Conservation (phyloP, 2,329 filamentous ascomycete species). For the Sporothrix variecibatus region DNA sequence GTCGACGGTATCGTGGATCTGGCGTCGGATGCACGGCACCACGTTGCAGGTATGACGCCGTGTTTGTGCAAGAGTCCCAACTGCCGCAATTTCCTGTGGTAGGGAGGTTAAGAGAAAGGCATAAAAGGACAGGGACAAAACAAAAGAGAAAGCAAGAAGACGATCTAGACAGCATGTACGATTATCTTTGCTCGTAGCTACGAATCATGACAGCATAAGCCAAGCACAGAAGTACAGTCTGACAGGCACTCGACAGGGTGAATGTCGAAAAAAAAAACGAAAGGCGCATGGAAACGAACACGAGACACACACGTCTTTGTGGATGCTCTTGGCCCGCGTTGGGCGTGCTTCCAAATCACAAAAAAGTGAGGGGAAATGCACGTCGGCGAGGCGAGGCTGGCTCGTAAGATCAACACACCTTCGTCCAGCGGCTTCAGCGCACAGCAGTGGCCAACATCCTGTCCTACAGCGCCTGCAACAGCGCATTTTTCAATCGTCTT, state of each 20-base stretch:
- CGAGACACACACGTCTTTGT: background rate
- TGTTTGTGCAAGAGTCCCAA: slow-evolving; percentile 66
- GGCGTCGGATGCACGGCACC: slow-evolving; percentile 50
- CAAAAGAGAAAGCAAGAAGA: background rate
- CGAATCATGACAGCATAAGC: background rate
- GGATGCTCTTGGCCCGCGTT: background rate
- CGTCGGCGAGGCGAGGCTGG: background rate
- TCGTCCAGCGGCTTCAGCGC: background rate
- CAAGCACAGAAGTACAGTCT: background rate
- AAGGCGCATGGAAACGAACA: background rate
- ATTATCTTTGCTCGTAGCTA: background rate
- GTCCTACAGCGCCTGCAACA: background rate
- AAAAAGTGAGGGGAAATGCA: background rate
- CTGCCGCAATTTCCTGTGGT: slow-evolving; percentile 73
- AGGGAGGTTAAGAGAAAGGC: background rate
- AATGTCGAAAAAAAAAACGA: background rate
- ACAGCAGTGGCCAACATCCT: background rate
- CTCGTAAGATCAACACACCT: background rate
- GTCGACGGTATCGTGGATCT: slow-evolving; percentile 62
- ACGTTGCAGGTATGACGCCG: slow-evolving; percentile 54
- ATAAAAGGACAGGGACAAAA: background rate
- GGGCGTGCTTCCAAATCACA: background rate
- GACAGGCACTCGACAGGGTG: background rate
- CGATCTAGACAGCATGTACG: background rate
- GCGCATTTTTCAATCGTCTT: background rate